These are phyloP conservation scores for Agastache rugosa DNA, from an alignment of 257 asterid genomes.

Conservation along the genomic window DNA sequence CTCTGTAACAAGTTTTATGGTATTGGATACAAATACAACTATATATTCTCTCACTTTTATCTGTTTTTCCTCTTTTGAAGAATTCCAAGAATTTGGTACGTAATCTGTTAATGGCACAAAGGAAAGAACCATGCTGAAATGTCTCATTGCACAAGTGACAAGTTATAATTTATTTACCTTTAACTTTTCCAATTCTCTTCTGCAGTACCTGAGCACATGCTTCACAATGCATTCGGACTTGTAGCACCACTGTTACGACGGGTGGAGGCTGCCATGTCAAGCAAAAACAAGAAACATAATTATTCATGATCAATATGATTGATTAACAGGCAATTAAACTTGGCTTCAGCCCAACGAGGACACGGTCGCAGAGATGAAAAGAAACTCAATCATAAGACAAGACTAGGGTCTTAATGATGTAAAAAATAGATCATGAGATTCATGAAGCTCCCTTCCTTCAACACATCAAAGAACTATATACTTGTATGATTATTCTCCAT, in stretches of 20 bases:
- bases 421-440: no score
- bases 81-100: background rate
- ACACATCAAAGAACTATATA: background rate
- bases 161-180: conserved; percentile 50
- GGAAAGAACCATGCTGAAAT: background rate
- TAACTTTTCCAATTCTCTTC: conserved; percentile 64
- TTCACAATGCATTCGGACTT: conserved; percentile 90
- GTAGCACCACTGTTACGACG: conserved; percentile 63
- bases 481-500: background rate
- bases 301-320: background rate
- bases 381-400: background rate
- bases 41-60: background rate
- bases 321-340: background rate
- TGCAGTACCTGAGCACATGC: conserved; percentile 84
- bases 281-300: background rate
- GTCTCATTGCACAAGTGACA: background rate
- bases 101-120: background rate
- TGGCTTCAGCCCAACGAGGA: background rate
- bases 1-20: background rate
- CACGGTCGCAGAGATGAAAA: background rate
- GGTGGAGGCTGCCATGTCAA: conserved; percentile 63
- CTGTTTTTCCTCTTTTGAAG: background rate
- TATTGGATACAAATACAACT: background rate
- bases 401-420: no score
- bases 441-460: background rate